Evolutionary conservation across 768 basidiomycete genomes (phyloP), one percentile per base, ranked within the genome.

Genomic region (Auricularia cornea): DNA sequence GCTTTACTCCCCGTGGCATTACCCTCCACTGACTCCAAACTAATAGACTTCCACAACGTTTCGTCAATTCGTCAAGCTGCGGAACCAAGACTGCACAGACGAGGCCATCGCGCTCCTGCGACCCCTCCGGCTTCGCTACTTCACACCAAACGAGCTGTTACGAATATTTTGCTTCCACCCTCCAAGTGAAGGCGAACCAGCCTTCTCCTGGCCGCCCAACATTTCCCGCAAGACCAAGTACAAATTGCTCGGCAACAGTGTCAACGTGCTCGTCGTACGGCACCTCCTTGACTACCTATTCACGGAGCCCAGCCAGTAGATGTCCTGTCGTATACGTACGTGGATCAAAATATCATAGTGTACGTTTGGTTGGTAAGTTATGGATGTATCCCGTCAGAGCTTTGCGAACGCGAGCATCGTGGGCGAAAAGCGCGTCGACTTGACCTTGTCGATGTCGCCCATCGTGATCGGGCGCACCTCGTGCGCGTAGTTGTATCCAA

Each of bases 211-310:
- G 89, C 89, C 90, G 3, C 67, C 72, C 6, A 71, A 71, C 2
- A 73, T 89, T 11, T 84, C 88, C 2, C 80, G 70, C 1, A 91
- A 89, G 72, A 83, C 87, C 11, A 86, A 84, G 70, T 92, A 92
- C 66, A 81, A 84, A 57, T 76, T 92, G 31, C 86, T 92, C 62
- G 91, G 91, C 20, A 93, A 92, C 72, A 91, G 90, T 63, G 84
- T 92, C 8, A 92, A 92, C 72, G 88, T 92, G 6, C 77, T 77
- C 62, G 90, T 92, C 12, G 85, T 92, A 0, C 78, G 80, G 60
- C 75, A 78, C 64, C 75, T 91, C 60, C 80, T 92, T 48, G 72
- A 78, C 44, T 88, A 86, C 72, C 73, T 92, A 51, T 83, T 84
- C 63, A 66, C 71, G 28, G 77, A 74, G 64, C 73, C 68, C 67